These are phyloP conservation scores for Skeletonema costatum DNA, from an alignment of 108 stramenopile species.

Conservation along the genomic window DNA sequence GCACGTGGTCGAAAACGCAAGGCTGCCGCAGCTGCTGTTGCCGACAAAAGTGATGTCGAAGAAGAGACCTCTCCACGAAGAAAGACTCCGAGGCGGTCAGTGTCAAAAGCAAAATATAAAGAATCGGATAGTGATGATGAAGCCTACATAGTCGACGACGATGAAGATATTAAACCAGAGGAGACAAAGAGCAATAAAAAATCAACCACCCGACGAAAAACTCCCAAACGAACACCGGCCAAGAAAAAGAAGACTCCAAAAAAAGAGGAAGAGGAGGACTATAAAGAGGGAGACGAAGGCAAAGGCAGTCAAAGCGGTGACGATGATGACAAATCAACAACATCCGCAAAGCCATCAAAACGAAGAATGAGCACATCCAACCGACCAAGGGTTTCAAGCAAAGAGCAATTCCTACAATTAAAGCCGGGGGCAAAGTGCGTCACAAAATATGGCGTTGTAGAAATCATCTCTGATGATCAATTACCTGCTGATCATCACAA, in stretches of 20 bases:
- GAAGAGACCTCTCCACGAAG: neutral
- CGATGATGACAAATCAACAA: slow-evolving; percentile 1
- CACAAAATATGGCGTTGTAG: slow-evolving; percentile 73
- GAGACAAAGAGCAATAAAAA: slow-evolving; percentile 6
- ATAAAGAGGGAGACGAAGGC: neutral
- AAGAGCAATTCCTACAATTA: slow-evolving; percentile 41
- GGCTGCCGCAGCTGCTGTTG: neutral
- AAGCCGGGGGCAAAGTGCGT: slow-evolving; percentile 53
- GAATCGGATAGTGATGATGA: slow-evolving; percentile 2
- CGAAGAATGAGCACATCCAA: neutral
- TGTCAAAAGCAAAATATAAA: neutral
- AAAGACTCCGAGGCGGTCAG: neutral
- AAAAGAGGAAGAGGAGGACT: neutral
- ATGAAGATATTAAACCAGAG: neutral
- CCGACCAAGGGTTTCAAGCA: neutral
- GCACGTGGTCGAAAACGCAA: neutral
- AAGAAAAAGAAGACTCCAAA: slow-evolving; percentile 3
- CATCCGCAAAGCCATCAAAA: neutral
- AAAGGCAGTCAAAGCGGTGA: neutral
- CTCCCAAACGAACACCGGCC: neutral
- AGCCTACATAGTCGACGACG: slow-evolving; percentile 1
- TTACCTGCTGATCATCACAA: slow-evolving; percentile 23
- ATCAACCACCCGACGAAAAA: slow-evolving; percentile 14
- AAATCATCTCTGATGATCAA: slow-evolving; percentile 71
- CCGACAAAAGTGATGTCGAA: neutral